Percentiles rank a stretch among this genome's conserved stretches.
Conservation (phyloP, 306 rosid genomes). For the Mucuna pruriens region DNA sequence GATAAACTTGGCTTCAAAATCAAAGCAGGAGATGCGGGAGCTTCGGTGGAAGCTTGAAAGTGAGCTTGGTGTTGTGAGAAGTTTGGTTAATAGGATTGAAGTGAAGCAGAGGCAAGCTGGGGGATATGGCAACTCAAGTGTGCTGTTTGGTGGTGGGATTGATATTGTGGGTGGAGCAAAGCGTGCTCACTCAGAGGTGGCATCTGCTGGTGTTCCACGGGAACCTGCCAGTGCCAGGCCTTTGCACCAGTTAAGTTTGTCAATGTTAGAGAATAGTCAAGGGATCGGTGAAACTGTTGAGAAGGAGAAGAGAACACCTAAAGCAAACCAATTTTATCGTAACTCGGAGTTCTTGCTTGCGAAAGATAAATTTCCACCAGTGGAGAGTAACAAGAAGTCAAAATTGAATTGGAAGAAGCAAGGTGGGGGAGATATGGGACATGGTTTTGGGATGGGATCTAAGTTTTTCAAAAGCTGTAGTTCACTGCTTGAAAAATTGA, state of each 20-base stretch:
- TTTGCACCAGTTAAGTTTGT: constrained; percentile 67
- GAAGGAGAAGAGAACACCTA: constrained; percentile 96
- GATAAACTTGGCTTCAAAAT: constrained; percentile 49
- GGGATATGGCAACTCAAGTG: constrained; percentile 48
- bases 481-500: constrained; percentile 87
- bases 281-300: constrained; percentile 72
- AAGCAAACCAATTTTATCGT: constrained; percentile 87
- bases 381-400: constrained; percentile 82
- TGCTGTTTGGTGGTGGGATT: constrained; percentile 41
- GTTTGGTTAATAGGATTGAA: constrained; percentile 79
- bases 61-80: constrained; percentile 69
- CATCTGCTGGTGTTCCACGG: constrained; percentile 60
- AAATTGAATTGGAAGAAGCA: constrained; percentile 78
- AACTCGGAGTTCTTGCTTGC: constrained; percentile 92
- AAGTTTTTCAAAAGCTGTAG: constrained; percentile 89
- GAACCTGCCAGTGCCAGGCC: constrained; percentile 67
- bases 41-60: constrained; percentile 70
- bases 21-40: constrained; percentile 66
- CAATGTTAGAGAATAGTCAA: constrained; percentile 73
- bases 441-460: constrained; percentile 68
- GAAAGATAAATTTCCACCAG: constrained; percentile 91
- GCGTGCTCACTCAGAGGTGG: constrained; percentile 74
- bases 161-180: constrained; percentile 57
- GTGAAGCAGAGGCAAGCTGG: constrained; percentile 71
- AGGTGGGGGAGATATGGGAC: constrained; percentile 65